Conservation (phyloP, 2,329 filamentous ascomycete genomes). For the Calycina herbarum region DNA sequence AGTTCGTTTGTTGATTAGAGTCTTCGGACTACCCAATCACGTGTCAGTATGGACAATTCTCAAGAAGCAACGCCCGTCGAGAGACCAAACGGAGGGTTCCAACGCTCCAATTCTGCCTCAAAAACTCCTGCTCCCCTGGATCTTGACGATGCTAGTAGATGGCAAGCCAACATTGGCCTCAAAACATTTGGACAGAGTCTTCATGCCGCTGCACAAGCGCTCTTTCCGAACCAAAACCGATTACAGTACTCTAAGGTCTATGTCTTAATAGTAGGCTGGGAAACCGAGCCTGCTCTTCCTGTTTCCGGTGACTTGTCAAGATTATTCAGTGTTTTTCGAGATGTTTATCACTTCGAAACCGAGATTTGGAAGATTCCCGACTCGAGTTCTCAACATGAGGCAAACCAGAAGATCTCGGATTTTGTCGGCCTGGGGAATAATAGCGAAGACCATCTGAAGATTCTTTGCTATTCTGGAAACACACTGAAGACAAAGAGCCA, state of each 20-base stretch:
- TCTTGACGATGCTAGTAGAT: conserved; percentile 23
- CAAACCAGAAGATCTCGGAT: conserved; percentile 21
- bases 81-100: conserved; percentile 11
- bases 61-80: conserved; percentile 13
- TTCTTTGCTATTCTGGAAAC: conserved; percentile 30
- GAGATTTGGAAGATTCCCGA: conserved; percentile 27
- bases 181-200: conserved; percentile 26
- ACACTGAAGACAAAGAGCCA: conserved; percentile 16
- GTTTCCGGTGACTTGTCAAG: conserved; percentile 21
- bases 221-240: conserved; percentile 23
- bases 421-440: conserved; percentile 22
- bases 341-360: conserved; percentile 27
- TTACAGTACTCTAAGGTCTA: conserved; percentile 26
- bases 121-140: conserved; percentile 4
- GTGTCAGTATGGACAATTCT: conserved; percentile 8
- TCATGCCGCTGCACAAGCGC: conserved; percentile 26
- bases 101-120: conserved; percentile 4
- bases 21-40: conserved; percentile 9
- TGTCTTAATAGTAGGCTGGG: conserved; percentile 29
- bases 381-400: conserved; percentile 16
- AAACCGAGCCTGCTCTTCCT: conserved; percentile 18
- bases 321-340: conserved; percentile 24
- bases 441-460: conserved; percentile 27
- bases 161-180: conserved; percentile 26
- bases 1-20: background rate